Percentiles rank a stretch among this genome's conserved stretches.
These are phyloP conservation scores for Termitomyces sp. DNA, from an alignment of 768 basidiomycete species.

Conservation along the genomic window DNA sequence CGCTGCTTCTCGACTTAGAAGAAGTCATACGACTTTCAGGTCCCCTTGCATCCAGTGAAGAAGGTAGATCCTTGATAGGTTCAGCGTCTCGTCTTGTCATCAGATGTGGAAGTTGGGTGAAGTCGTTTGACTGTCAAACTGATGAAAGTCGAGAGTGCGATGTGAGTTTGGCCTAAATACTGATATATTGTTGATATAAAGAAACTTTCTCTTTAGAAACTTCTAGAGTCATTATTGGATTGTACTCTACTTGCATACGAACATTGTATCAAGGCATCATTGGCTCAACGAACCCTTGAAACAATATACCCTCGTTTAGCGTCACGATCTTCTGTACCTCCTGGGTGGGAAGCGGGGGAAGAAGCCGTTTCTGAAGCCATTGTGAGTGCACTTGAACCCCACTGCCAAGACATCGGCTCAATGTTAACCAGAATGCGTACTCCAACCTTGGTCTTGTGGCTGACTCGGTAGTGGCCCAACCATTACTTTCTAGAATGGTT, in stretches of 20 bases:
- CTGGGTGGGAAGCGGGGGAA: slow-evolving; percentile 38
- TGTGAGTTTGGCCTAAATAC: slow-evolving; percentile 16
- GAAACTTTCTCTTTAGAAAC: slow-evolving; percentile 15
- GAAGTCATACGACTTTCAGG: slow-evolving; percentile 23
- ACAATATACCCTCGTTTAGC: slow-evolving; percentile 40
- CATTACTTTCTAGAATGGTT: slow-evolving; percentile 30
- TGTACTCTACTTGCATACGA: slow-evolving; percentile 29
- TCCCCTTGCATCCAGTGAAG: slow-evolving; percentile 18
- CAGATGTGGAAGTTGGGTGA: slow-evolving; percentile 25
- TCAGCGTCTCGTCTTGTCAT: slow-evolving; percentile 24
- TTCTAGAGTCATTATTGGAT: slow-evolving; percentile 28
- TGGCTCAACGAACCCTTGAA: slow-evolving; percentile 45
- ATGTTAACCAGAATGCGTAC: slow-evolving; percentile 29
- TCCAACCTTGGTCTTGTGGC: slow-evolving; percentile 23
- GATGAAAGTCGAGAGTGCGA: slow-evolving; percentile 23
- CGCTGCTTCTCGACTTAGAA: slow-evolving; percentile 34
- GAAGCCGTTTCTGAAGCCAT: slow-evolving; percentile 28
- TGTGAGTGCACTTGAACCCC: slow-evolving; percentile 27
- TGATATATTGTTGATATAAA: neutral
- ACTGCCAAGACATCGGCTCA: neutral
- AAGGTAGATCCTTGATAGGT: slow-evolving; percentile 29
- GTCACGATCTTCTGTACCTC: slow-evolving; percentile 22
- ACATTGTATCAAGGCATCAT: slow-evolving; percentile 32
- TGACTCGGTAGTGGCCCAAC: slow-evolving; percentile 10
- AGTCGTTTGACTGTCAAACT: slow-evolving; percentile 9